A percentile compares a stretch with the other conserved stretches of the same genome.
These are phyloP conservation scores for Saccharomyces kudriavzevii DNA, from an alignment of 805 yeast genomes.

Conservation along the genomic window DNA sequence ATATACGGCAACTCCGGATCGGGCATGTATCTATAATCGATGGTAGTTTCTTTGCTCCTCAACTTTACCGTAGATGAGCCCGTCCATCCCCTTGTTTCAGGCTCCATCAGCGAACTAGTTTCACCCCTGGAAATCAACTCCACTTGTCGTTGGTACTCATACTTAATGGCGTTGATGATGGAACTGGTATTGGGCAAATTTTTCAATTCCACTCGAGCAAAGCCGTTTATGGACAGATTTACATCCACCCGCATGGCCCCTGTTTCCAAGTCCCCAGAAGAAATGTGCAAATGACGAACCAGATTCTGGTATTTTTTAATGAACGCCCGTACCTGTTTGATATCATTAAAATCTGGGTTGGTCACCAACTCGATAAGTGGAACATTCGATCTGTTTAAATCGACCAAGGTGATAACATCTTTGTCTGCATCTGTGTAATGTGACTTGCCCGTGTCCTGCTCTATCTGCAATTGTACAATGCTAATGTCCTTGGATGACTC, in stretches of 20 bases:
- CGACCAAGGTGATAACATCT: conserved; percentile 42
- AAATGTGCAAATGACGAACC: conserved; percentile 59
- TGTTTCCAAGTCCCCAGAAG: conserved; percentile 85
- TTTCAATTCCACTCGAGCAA: conserved; percentile 78
- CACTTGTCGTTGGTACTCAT: conserved; percentile 68
- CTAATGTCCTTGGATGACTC: conserved; percentile 41
- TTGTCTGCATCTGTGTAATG: conserved; percentile 36
- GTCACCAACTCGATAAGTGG: conserved; percentile 91
- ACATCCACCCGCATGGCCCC: conserved; percentile 96
- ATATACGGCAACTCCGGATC: conserved; percentile 80
- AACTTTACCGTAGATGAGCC: conserved; percentile 60
- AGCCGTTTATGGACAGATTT: conserved; percentile 70
- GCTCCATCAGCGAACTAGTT: conserved; percentile 16
- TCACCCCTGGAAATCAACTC: conserved; percentile 35
- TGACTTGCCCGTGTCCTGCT: conserved; percentile 90
- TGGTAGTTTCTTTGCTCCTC: conserved; percentile 70
- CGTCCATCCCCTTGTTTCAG: conserved; percentile 89
- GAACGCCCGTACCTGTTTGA: conserved; percentile 67
- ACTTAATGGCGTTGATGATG: conserved; percentile 63
- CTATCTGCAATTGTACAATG: conserved; percentile 79
- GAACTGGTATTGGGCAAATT: conserved; percentile 81
- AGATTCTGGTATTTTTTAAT: conserved; percentile 71
- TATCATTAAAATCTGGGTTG: conserved; percentile 67
- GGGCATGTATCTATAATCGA: conserved; percentile 90
- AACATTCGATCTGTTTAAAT: conserved; percentile 74